These are phyloP conservation scores for Cladorrhinum samala DNA, from an alignment of 495 filamentous ascomycete genomes.

Conservation along the genomic window DNA sequence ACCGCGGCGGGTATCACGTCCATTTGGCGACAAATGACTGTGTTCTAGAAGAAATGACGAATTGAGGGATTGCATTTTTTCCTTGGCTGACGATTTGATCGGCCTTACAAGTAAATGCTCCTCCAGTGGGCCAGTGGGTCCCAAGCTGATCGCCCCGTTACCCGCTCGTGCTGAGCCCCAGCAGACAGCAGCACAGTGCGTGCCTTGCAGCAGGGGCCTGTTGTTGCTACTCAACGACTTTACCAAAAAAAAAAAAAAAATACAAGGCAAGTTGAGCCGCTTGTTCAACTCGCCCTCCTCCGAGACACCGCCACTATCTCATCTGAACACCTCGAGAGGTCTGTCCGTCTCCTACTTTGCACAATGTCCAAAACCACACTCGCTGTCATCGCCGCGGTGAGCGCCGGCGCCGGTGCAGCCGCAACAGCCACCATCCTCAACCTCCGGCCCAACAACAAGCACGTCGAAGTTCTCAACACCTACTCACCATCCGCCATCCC, in stretches of 20 bases:
- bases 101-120: not conserved
- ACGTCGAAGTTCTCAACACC: conserved; percentile 39
- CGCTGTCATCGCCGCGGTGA: conserved; percentile 80
- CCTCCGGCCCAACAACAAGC: conserved; percentile 45
- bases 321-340: too few species aligned
- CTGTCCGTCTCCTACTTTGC: too few species aligned
- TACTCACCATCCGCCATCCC: conserved; percentile 35
- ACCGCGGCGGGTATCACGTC: too few species aligned
- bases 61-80: not conserved
- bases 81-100: not conserved
- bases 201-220: not conserved
- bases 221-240: not conserved
- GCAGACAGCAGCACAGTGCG: not conserved
- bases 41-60: not conserved
- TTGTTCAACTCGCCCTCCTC: too few species aligned
- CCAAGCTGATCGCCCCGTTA: too few species aligned
- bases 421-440: conserved; percentile 69
- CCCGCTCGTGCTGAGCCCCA: too few species aligned
- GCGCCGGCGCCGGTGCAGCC: conserved; percentile 82
- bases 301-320: not conserved
- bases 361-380: conserved; percentile 57
- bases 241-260: not conserved
- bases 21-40: too few species aligned
- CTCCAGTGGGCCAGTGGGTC: not conserved
- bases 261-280: not conserved